A percentile compares a stretch with the other conserved stretches of the same genome.
Evolutionary conservation across 139 green algal genomes (phyloP).

Genomic region (Tetraselmis striata): DNA sequence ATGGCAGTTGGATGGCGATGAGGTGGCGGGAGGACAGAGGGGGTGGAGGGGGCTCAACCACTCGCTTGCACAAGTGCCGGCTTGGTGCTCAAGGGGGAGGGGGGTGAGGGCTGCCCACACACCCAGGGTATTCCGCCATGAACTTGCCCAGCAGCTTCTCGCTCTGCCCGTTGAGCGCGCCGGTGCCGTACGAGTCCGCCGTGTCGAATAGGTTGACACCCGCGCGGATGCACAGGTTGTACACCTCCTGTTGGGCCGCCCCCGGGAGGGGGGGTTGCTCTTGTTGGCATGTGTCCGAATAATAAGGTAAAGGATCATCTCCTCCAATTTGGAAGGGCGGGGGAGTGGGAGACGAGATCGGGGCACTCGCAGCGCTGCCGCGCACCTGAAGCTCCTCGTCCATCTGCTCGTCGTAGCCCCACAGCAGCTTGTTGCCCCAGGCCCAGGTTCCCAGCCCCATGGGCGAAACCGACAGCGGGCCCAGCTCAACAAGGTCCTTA

Average conservation of each 20-base stretch:
- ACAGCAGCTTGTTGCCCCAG: conserved; percentile 80
- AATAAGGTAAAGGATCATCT: no score
- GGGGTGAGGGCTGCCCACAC: background rate
- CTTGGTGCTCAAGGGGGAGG: no score
- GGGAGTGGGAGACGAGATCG: no score
- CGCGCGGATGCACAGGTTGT: conserved; percentile 62
- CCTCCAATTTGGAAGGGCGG: no score
- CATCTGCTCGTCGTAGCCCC: conserved; percentile 77
- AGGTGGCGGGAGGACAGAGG: background rate
- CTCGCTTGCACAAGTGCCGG: conserved; percentile 5
- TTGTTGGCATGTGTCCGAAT: no score
- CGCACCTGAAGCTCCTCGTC: conserved; percentile 77
- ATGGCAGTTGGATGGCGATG: no score
- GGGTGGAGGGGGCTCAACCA: background rate
- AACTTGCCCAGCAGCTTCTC: conserved; percentile 68
- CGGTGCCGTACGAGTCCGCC: conserved; percentile 71
- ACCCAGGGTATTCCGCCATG: conserved; percentile 50
- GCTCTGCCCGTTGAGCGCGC: conserved; percentile 42
- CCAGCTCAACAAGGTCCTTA: conserved; percentile 30
- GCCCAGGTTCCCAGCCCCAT: conserved; percentile 74
- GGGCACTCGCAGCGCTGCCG: no score
- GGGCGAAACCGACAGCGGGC: conserved; percentile 43
- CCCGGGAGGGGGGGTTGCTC: no score
- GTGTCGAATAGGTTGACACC: conserved; percentile 87
- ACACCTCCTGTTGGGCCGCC: conserved; percentile 51